Percentiles rank a stretch among this genome's conserved stretches.
Conservation (phyloP, 2,329 filamentous ascomycete genomes). For the Talaromyces rugulosus region DNA sequence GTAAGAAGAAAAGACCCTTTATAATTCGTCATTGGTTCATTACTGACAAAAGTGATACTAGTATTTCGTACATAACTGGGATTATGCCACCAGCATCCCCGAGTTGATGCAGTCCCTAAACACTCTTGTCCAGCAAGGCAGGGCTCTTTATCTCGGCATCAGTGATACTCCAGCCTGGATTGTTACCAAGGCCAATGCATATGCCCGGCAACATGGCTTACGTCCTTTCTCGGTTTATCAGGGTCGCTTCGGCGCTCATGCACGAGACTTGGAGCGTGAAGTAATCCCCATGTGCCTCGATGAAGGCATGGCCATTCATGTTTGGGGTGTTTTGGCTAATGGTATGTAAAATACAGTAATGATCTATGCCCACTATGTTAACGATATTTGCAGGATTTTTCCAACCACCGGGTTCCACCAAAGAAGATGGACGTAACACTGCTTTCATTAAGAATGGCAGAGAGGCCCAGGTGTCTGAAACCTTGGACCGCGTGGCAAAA, state of each 20-base stretch:
- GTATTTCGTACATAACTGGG: slow-evolving; percentile 51
- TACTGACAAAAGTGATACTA: no score
- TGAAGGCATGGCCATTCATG: slow-evolving; percentile 46
- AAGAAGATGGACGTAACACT: no score
- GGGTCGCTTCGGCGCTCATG: slow-evolving; percentile 36
- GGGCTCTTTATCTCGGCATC: slow-evolving; percentile 40
- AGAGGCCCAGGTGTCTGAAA: slow-evolving; percentile 5
- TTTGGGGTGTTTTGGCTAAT: slow-evolving; percentile 57
- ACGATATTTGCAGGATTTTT: slow-evolving; percentile 24
- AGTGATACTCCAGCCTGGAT: slow-evolving; percentile 40
- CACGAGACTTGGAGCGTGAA: slow-evolving; percentile 37
- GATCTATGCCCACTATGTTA: slow-evolving; percentile 24
- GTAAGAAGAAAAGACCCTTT: slow-evolving; percentile 22
- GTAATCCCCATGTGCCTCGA: slow-evolving; percentile 40
- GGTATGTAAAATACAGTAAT: slow-evolving; percentile 48
- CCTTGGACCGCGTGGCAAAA: slow-evolving; percentile 15
- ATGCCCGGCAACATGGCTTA: slow-evolving; percentile 35
- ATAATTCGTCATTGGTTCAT: no score
- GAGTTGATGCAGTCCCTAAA: slow-evolving; percentile 37
- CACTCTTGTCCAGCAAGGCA: slow-evolving; percentile 34
- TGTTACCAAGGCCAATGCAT: slow-evolving; percentile 36
- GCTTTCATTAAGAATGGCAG: not conserved
- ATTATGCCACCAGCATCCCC: slow-evolving; percentile 37
- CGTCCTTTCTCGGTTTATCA: slow-evolving; percentile 39
- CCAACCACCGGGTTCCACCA: not conserved